Percentiles rank a stretch among this genome's conserved stretches.
Conservation (phyloP, 164 flowering plant species). For the Sedum album region DNA sequence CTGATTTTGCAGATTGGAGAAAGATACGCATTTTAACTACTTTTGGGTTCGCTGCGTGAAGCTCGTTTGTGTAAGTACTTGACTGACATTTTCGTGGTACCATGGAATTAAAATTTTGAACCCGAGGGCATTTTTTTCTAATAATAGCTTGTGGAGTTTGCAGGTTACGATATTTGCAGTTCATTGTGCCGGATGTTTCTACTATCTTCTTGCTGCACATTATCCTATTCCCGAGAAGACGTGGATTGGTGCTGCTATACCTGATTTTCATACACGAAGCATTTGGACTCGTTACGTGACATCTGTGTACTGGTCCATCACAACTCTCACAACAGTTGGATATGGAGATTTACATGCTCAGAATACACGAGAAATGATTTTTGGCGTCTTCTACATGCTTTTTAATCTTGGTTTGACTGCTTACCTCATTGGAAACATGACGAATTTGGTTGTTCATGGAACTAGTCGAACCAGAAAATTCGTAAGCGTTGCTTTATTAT, state of each 20-base stretch:
- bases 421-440: too few relatives aligned
- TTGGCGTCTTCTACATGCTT: too few relatives aligned
- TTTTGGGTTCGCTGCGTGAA: constrained; percentile 53
- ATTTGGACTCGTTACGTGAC: constrained; percentile 34
- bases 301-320: constrained; percentile 53
- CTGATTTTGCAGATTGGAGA: constrained; percentile 33
- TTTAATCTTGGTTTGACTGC: too few relatives aligned
- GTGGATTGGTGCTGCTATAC: too few relatives aligned
- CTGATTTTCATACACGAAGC: constrained; percentile 14
- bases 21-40: too few relatives aligned
- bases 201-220: constrained; percentile 31
- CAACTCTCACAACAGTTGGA: constrained; percentile 51
- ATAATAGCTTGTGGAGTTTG: background rate
- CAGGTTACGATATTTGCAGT: constrained; percentile 55
- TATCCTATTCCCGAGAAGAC: too few relatives aligned
- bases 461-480: constrained; percentile 52
- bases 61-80: constrained; percentile 51
- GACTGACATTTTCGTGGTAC: background rate
- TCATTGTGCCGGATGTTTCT: constrained; percentile 49
- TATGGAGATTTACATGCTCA: constrained; percentile 65
- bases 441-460: constrained; percentile 52
- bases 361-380: constrained; percentile 39
- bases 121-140: background rate
- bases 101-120: background rate
- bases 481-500: constrained; percentile 27